Base-by-base conservation (phyloP, 768 basidiomycete species). In the Tulasnella sp. region DNA sequence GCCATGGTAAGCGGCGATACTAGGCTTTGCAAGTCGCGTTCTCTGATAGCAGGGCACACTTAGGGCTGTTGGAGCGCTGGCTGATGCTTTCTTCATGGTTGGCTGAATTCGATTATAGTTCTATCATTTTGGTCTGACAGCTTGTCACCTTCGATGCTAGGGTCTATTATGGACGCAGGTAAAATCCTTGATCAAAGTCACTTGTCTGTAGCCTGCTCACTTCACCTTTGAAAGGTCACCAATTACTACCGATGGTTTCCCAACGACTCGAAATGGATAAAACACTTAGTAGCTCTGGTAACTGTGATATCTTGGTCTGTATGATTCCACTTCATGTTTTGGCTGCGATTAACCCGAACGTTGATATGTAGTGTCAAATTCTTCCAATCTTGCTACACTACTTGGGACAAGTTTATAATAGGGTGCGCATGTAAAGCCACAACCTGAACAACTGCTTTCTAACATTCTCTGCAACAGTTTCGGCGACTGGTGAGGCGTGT, bases 201-300 rank as follows among this genome's bases (percentile, higher is more conserved):
- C 0, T 11, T 15, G 6, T 9, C 44, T 16, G 20, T 0, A 23
- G 1, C 7, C 37, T 3, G 69, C 69, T 40, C 32, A 18, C 13
- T 20, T 18, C 16, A 4, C 16, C 48, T 5, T 23, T 51, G 16
- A 23, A 40, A 72, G 70, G 70, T 72, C 37, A 29, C 26, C 44
- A 46, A 72, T 72, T 75, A 75, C 18, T 75, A 51, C 44, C 37
- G n/a, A 23, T 55, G 44, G 55, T 75, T 75, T n/a, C 74, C 74
- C 11, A 44, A 37, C 11, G 74, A 75, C 20, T 48, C 74, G 11
- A 44, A 32, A 48, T 75, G 74, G 74, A 75, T 55, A 23, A 75
- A 75, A 35, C 11, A 35, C 4, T 42, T 75, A 23, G 74, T 75
- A 7, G 55, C 55, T 39, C 6, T 75, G 23, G 44, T 75, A 2